Conservation (phyloP, 805 yeast species). For the Candida insectorum region DNA sequence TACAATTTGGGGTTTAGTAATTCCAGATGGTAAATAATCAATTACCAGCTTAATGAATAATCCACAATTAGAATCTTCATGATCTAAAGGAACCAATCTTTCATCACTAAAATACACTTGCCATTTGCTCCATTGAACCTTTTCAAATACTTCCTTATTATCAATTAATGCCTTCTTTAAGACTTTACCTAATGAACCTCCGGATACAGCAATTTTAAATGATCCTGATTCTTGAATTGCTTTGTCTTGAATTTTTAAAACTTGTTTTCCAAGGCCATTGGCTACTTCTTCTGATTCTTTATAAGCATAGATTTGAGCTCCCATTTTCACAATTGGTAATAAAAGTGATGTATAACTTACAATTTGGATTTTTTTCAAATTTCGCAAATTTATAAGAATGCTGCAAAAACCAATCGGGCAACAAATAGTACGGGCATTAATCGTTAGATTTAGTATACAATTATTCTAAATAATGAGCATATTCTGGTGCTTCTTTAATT, state of each 20-base stretch:
- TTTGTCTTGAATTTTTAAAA: slow-evolving; percentile 58
- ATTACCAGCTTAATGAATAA: slow-evolving; percentile 66
- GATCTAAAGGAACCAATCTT: slow-evolving; percentile 78
- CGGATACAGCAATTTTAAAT: slow-evolving; percentile 81
- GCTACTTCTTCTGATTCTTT: slow-evolving; percentile 60
- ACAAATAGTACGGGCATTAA: too few relatives aligned
- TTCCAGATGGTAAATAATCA: slow-evolving; percentile 33
- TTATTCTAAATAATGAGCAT: slow-evolving; percentile 68
- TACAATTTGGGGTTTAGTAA: slow-evolving; percentile 55
- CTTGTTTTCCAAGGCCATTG: slow-evolving; percentile 58
- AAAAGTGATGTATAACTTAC: too few relatives aligned
- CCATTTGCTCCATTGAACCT: slow-evolving; percentile 71
- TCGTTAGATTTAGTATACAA: not conserved
- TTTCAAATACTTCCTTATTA: slow-evolving; percentile 39
- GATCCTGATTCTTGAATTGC: slow-evolving; percentile 44
- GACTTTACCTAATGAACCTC: slow-evolving; percentile 85
- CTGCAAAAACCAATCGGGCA: too few relatives aligned
- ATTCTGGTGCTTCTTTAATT: slow-evolving; percentile 88
- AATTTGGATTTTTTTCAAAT: too few relatives aligned
- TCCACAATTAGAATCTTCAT: slow-evolving; percentile 84
- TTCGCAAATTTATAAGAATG: not conserved
- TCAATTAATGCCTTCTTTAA: slow-evolving; percentile 64
- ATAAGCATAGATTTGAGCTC: slow-evolving; percentile 45
- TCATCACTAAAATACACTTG: slow-evolving; percentile 86
- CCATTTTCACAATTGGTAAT: slow-evolving; percentile 14